Percentiles rank a stretch among this genome's conserved stretches.
Conservation (phyloP, 169 alveolate species). For the Plasmodium gallinaceum region DNA sequence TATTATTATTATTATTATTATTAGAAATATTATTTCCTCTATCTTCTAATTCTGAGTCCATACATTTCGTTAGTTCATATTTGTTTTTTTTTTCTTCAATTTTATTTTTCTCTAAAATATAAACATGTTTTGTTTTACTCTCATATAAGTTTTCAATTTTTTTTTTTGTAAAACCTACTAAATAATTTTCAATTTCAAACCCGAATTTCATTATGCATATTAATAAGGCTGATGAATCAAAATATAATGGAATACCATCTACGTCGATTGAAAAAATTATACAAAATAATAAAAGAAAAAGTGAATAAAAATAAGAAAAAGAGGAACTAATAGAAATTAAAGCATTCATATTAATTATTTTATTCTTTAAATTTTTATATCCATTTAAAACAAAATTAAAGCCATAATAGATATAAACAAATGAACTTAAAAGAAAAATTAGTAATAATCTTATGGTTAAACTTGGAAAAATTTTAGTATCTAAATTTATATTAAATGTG, state of each 20-base stretch:
- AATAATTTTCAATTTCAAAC: conserved; percentile 53
- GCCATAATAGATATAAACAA: conserved; percentile 64
- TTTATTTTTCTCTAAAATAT: conserved; percentile 36
- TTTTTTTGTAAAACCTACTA: conserved; percentile 59
- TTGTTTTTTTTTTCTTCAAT: too few relatives aligned
- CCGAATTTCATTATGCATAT: conserved; percentile 70
- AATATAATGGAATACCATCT: conserved; percentile 58
- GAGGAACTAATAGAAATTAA: conserved; percentile 69
- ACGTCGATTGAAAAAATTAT: conserved; percentile 37
- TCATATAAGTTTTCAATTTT: conserved; percentile 66
- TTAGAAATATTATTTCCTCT: too few relatives aligned
- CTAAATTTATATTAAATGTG: background rate
- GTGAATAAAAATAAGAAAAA: conserved; percentile 64
- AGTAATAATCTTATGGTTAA: conserved; percentile 47
- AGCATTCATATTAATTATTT: conserved; percentile 66
- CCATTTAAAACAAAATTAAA: conserved; percentile 52
- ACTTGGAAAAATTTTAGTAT: conserved; percentile 15
- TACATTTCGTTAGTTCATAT: too few relatives aligned
- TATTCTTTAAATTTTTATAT: conserved; percentile 65
- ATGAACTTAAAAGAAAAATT: conserved; percentile 48
- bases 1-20: background rate
- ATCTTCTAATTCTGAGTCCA: too few relatives aligned
- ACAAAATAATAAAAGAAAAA: conserved; percentile 47
- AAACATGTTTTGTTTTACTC: conserved; percentile 59
- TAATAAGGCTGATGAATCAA: conserved; percentile 67